phyloP scores from a whole-genome alignment of 192 early-diverging fungal genomes.

The Coemansia umbellata region DNA sequence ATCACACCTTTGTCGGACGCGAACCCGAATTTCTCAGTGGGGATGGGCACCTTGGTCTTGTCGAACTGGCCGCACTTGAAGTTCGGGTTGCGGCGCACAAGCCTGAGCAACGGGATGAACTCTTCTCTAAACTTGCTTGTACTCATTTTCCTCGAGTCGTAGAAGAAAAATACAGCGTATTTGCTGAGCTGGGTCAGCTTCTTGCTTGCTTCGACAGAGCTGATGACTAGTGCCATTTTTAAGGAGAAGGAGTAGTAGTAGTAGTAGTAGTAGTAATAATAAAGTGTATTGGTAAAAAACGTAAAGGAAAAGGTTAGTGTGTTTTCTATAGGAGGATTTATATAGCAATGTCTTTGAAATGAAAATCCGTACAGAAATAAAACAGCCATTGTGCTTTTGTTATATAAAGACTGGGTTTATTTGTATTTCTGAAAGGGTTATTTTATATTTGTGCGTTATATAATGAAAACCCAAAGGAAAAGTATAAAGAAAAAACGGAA shows the following conservation, averaged over 20 bases:
- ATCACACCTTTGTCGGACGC: background rate
- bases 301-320: too few relatives aligned
- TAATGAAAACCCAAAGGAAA: too few relatives aligned
- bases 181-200: background rate
- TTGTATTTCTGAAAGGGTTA: too few relatives aligned
- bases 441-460: too few relatives aligned
- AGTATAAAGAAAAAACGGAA: too few relatives aligned
- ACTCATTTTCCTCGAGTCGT: background rate
- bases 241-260: background rate
- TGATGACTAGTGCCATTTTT: background rate
- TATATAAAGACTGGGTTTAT: too few relatives aligned
- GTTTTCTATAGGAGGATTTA: too few relatives aligned
- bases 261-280: background rate
- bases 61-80: conserved; percentile 2
- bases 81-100: background rate
- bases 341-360: too few relatives aligned
- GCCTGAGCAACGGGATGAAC: background rate
- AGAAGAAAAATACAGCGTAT: conserved; percentile 5
- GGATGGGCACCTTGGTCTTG: background rate
- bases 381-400: too few relatives aligned
- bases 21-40: background rate
- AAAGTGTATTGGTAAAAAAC: background rate
- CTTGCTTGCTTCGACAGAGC: background rate
- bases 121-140: background rate
- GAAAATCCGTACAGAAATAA: too few relatives aligned